Evolutionary conservation across 345 rosid genomes (phyloP), one percentile per base, ranked within the genome.

Genomic region (Euphorbia pulcherrima): DNA sequence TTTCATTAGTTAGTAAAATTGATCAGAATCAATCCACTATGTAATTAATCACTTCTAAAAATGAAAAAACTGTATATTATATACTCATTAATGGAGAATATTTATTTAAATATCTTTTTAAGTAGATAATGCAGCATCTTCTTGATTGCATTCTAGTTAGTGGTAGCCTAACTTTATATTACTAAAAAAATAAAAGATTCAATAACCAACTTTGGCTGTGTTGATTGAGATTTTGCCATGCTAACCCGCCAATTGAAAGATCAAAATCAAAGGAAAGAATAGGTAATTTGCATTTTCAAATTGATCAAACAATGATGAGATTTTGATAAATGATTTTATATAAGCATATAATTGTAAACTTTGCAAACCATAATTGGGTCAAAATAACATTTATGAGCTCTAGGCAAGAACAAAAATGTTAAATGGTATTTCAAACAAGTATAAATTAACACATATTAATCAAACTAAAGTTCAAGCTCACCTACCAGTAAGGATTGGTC

Each of bases 381-480:
- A 79, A 79, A 39, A 14, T 47, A 58, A 70, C 79, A 7, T 33
- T 69, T 75, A 61, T 64, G 73, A 54, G 81, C 81, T 77, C 79
- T 75, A 79, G 69, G 75, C 70, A 60, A 40, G 13, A 18, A 41
- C 60, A 27, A 6, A n/a, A n/a, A 18, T 69, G 55, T n/a, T 30
- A 54, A 26, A 60, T 23, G 50, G 12, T 64, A 14, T 62, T 55
- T 47, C 50, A 52, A 71, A 74, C 73, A 24, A 59, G 64, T 27
- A 23, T 44, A 61, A 35, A 7, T 18, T 1, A 33, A 33, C 1
- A 50, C 55, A 16, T n/a, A n/a, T n/a, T n/a, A n/a, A n/a, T n/a
- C n/a, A n/a, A 35, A 41, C 16, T 8, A 54, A 16, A 54, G 23
- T 51, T 51, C 12, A 51, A 65, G 33, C 20, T 51, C 18, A 51